These are phyloP conservation scores for Yamadazyma sp. DNA, from an alignment of 1,139 yeast genomes.

Conservation along the genomic window DNA sequence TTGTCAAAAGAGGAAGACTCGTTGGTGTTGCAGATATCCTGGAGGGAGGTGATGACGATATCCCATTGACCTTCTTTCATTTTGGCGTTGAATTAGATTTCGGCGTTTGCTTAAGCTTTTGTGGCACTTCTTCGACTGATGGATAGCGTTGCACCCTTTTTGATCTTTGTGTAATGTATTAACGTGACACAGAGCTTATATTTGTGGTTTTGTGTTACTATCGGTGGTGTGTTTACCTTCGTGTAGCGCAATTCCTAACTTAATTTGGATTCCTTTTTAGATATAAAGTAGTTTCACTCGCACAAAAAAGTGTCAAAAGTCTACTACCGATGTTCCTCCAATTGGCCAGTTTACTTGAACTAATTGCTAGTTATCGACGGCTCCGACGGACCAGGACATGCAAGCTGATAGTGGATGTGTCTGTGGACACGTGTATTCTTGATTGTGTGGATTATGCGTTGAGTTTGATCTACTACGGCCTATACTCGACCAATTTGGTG, in stretches of 20 bases:
- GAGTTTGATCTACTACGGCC: neutral
- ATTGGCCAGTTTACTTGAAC: neutral
- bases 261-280: no score
- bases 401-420: neutral
- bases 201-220: no score
- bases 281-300: no score
- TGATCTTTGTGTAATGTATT: no score
- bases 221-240: no score
- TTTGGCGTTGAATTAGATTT: neutral
- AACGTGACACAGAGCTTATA: no score
- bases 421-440: neutral
- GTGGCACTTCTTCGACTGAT: no score
- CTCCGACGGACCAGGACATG: no score
- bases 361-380: neutral
- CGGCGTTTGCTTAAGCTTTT: no score
- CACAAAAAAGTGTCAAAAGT: neutral
- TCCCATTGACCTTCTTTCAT: constrained; percentile 62
- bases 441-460: neutral
- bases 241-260: no score
- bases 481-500: neutral
- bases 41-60: constrained; percentile 61
- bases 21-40: constrained; percentile 64
- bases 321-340: neutral
- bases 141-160: no score
- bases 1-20: constrained; percentile 56